Percentiles rank a stretch among this genome's conserved stretches.
phyloP scores from a whole-genome alignment of 192 early-diverging fungal species.

The Gaertneriomyces semiglobifer region DNA sequence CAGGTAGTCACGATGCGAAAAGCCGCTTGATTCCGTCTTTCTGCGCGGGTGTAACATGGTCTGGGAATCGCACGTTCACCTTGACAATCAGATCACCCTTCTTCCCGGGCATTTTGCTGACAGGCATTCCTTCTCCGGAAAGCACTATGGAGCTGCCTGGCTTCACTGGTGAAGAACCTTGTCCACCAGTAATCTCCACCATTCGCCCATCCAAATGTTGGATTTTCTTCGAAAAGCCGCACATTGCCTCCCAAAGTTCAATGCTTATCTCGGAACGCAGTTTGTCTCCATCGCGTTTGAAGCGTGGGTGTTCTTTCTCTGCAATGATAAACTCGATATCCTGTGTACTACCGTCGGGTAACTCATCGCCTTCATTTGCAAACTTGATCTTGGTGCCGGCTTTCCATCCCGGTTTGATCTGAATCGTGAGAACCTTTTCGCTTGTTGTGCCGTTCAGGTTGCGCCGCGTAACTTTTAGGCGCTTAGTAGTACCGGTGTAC shows the following conservation, averaged over 20 bases:
- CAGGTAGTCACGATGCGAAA: background rate
- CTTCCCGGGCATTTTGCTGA: constrained; percentile 72
- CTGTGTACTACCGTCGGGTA: constrained; percentile 59
- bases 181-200: constrained; percentile 61
- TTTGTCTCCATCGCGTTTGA: constrained; percentile 87
- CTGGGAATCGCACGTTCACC: constrained; percentile 78
- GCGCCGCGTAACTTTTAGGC: constrained; percentile 86
- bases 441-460: constrained; percentile 43
- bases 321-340: constrained; percentile 94
- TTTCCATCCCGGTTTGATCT: constrained; percentile 95
- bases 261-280: constrained; percentile 60
- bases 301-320: constrained; percentile 84
- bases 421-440: constrained; percentile 82
- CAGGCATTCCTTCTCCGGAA: constrained; percentile 89
- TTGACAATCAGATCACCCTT: constrained; percentile 87
- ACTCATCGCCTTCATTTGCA: constrained; percentile 83
- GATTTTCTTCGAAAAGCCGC: constrained; percentile 73
- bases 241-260: constrained; percentile 71
- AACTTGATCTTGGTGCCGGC: constrained; percentile 96
- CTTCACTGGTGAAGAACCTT: constrained; percentile 52
- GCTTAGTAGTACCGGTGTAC: constrained; percentile 84
- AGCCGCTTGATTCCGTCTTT: constrained; percentile 50
- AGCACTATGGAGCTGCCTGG: constrained; percentile 75
- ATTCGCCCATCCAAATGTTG: constrained; percentile 72
- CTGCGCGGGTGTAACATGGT: constrained; percentile 60